These are phyloP conservation scores for Chenopodium album DNA, from an alignment of 148 eudicot genomes.

Conservation along the genomic window DNA sequence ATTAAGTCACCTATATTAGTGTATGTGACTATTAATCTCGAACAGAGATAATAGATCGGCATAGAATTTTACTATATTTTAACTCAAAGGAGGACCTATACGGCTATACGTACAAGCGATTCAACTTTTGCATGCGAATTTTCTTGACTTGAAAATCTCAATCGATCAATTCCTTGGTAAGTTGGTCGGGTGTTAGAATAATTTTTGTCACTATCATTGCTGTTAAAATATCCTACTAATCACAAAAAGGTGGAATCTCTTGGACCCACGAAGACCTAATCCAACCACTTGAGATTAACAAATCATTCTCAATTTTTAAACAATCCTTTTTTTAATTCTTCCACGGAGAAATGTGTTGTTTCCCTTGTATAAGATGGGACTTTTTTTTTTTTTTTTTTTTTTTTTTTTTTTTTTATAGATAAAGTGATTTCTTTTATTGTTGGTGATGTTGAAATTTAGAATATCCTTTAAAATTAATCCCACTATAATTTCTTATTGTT, in stretches of 20 bases:
- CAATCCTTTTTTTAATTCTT: not conserved
- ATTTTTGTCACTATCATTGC: constrained; percentile 23
- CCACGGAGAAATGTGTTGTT: not conserved
- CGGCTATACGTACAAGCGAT: not conserved
- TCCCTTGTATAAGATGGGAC: not conserved
- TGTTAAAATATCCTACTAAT: constrained; percentile 27
- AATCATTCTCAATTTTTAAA: constrained; percentile 23
- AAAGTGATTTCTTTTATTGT: not conserved
- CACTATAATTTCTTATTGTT: not conserved
- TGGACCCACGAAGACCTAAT: constrained; percentile 39
- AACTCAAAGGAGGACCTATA: not conserved
- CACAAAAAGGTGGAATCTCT: constrained; percentile 27
- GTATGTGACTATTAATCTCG: too few relatives aligned
- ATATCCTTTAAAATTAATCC: not conserved
- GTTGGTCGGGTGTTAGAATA: constrained; percentile 20
- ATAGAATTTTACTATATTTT: too few relatives aligned
- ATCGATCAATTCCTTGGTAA: not conserved
- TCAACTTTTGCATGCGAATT: constrained; percentile 23
- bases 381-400: not conserved
- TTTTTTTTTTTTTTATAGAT: not conserved
- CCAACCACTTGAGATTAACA: constrained; percentile 29
- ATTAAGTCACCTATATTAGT: too few relatives aligned
- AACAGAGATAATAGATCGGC: too few relatives aligned
- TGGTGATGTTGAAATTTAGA: not conserved
- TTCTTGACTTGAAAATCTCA: not conserved